Evolutionary conservation across 306 rosid species (phyloP).

Genomic region (Benincasa hispida): DNA sequence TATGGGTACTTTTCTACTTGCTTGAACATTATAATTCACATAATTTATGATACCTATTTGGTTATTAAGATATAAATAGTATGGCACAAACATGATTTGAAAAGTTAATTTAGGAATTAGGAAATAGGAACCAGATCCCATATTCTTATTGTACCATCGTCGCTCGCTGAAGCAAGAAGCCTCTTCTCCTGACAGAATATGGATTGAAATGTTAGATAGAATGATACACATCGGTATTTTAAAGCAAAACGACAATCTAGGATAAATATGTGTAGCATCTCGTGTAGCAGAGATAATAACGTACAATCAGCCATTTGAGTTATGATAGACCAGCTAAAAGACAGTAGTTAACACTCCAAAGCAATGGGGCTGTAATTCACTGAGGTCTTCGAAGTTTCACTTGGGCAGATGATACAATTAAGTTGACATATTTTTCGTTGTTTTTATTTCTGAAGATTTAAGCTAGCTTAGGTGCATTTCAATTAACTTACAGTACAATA

Average conservation of each 20-base stretch:
- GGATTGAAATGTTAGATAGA: neutral
- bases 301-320: neutral
- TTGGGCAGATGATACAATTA: neutral
- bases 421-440: neutral
- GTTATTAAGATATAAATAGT: neutral
- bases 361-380: neutral
- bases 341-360: neutral
- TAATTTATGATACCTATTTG: neutral
- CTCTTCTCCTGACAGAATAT: slow-evolving; percentile 46
- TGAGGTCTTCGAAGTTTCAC: neutral
- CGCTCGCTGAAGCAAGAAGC: slow-evolving; percentile 75
- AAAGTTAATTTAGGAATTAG: slow-evolving; percentile 23
- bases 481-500: neutral
- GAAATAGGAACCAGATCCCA: slow-evolving; percentile 63
- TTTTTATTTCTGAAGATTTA: neutral
- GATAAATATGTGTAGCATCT: neutral
- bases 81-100: neutral
- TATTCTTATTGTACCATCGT: slow-evolving; percentile 72
- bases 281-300: neutral
- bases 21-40: slow-evolving; percentile 5
- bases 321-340: neutral
- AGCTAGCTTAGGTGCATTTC: neutral
- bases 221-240: neutral
- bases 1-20: neutral
- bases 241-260: neutral